Conservation (phyloP, 2,329 filamentous ascomycete species). For the Colletotrichum sp. region DNA sequence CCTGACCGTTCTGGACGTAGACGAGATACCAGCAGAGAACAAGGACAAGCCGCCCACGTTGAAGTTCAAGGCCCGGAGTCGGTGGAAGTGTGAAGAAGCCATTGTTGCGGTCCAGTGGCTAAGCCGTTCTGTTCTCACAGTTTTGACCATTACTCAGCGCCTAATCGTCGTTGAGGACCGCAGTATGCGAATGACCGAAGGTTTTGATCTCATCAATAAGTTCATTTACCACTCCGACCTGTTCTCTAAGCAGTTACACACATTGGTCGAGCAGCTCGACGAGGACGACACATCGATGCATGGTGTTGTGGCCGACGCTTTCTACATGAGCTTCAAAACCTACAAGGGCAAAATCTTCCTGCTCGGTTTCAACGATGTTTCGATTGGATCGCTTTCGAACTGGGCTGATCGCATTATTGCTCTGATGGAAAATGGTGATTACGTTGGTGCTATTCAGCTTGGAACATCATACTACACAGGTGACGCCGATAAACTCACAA, state of each 20-base stretch:
- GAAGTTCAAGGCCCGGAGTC: conserved; percentile 80
- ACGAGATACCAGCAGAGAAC: conserved; percentile 71
- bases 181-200: conserved; percentile 89
- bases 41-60: conserved; percentile 80
- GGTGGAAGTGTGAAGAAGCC: conserved; percentile 93
- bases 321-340: conserved; percentile 95
- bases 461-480: conserved; percentile 93
- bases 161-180: conserved; percentile 91
- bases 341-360: conserved; percentile 95
- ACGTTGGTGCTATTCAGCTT: conserved; percentile 87
- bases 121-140: conserved; percentile 87
- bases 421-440: conserved; percentile 96
- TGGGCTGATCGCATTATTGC: conserved; percentile 95
- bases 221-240: conserved; percentile 92
- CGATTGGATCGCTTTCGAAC: conserved; percentile 90
- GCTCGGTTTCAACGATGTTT: conserved; percentile 91
- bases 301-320: conserved; percentile 94
- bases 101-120: conserved; percentile 98
- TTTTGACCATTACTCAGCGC: conserved; percentile 93
- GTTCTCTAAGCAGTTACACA: conserved; percentile 86
- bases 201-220: conserved; percentile 89
- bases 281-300: conserved; percentile 90
- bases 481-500: conserved; percentile 90
- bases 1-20: conserved; percentile 89
- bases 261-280: conserved; percentile 85